Evolutionary conservation across 345 rosid genomes (phyloP).

Genomic region (Odontarrhena argentea): DNA sequence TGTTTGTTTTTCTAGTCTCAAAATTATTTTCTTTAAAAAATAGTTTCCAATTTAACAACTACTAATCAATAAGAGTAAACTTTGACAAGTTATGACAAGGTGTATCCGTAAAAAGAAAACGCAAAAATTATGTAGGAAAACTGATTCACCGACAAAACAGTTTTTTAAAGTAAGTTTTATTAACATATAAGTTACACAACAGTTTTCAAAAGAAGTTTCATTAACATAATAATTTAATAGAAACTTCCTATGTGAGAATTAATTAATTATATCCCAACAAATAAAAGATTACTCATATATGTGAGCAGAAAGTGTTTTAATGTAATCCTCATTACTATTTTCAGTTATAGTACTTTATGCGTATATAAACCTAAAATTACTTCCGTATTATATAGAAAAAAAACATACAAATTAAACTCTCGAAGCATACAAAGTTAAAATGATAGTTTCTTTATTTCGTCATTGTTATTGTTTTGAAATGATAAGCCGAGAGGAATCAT

Average conservation of each 20-base stretch:
- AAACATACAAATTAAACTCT: not conserved
- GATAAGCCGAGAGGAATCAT: conserved; percentile 1
- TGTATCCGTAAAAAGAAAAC: not conserved
- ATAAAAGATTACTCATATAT: not conserved
- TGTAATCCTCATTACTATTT: not conserved
- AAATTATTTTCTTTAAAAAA: too few species aligned
- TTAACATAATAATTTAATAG: not conserved
- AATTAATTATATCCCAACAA: not conserved
- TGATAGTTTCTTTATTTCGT: conserved; percentile 14
- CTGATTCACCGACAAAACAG: conserved; percentile 16
- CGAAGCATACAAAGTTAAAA: not conserved
- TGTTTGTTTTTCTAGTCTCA: too few species aligned
- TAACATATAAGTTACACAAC: not conserved
- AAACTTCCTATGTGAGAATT: not conserved
- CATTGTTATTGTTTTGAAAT: conserved; percentile 28
- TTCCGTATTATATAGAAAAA: not conserved
- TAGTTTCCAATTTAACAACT: not conserved
- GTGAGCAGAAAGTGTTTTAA: conserved; percentile 21
- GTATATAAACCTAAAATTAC: not conserved
- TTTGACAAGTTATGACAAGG: not conserved
- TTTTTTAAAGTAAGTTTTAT: not conserved
- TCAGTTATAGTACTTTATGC: not conserved
- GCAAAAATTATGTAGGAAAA: not conserved
- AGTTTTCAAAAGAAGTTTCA: not conserved
- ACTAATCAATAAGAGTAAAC: not conserved